Evolutionary conservation across 2,329 filamentous ascomycete genomes (phyloP).

Genomic region (Xylogone sp.): DNA sequence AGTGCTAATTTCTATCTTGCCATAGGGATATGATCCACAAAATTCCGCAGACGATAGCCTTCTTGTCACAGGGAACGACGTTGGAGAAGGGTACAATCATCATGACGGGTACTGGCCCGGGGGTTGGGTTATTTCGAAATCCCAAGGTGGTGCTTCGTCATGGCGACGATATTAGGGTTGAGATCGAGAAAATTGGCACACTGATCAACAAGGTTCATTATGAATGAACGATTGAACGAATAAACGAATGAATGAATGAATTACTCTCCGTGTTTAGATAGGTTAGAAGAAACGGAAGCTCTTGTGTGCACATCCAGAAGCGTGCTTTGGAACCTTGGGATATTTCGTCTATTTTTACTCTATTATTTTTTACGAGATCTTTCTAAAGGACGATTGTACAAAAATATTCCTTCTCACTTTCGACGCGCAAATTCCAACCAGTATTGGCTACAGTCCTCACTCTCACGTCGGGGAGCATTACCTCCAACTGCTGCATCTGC

Average conservation of each 20-base stretch:
- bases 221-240: slow-evolving; percentile 14
- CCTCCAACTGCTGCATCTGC: neutral
- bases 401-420: neutral
- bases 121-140: slow-evolving; percentile 24
- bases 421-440: neutral
- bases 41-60: slow-evolving; percentile 39
- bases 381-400: no score
- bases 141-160: slow-evolving; percentile 39
- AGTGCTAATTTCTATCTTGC: slow-evolving; percentile 5
- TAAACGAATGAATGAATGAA: slow-evolving; percentile 1
- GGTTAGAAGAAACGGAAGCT: neutral
- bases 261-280: no score
- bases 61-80: slow-evolving; percentile 38
- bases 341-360: neutral
- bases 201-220: slow-evolving; percentile 38
- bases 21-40: slow-evolving; percentile 41
- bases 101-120: slow-evolving; percentile 42
- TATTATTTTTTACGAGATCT: no score
- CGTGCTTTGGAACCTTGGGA: no score
- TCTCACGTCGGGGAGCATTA: neutral
- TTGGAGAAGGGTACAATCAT: slow-evolving; percentile 39
- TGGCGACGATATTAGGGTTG: slow-evolving; percentile 44
- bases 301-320: no score
- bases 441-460: neutral
- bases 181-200: slow-evolving; percentile 46